phyloP scores from a whole-genome alignment of 306 rosid species.

The Trifolium pratense region DNA sequence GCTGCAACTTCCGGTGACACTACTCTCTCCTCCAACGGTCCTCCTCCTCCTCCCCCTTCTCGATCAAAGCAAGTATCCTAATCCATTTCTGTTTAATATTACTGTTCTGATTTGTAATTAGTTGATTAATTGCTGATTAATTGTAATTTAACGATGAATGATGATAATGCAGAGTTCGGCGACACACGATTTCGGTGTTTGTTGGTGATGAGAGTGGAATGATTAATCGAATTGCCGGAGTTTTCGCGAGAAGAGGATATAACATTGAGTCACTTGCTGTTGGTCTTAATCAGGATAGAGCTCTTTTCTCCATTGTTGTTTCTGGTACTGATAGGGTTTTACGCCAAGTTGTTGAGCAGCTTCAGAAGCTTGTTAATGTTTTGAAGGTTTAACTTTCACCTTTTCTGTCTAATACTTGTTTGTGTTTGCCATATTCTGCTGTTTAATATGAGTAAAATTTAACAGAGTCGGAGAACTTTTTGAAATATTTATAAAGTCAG shows the following conservation, averaged over 20 bases:
- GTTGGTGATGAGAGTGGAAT: constrained; percentile 91
- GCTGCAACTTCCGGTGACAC: constrained; percentile 37
- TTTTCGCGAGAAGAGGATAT: constrained; percentile 79
- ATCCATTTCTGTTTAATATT: neutral
- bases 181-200: constrained; percentile 83
- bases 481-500: too few relatives aligned
- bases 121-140: neutral
- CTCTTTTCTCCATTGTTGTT: constrained; percentile 79
- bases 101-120: constrained; percentile 7
- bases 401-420: too few relatives aligned
- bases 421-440: too few relatives aligned
- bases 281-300: constrained; percentile 77
- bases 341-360: constrained; percentile 78
- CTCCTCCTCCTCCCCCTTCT: constrained; percentile 43
- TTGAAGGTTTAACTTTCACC: constrained; percentile 36
- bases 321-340: constrained; percentile 67
- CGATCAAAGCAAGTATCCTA: constrained; percentile 49
- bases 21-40: constrained; percentile 39
- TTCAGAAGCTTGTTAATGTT: constrained; percentile 79
- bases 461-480: too few relatives aligned
- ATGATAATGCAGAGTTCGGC: constrained; percentile 53
- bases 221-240: constrained; percentile 84
- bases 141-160: neutral
- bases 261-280: constrained; percentile 87
- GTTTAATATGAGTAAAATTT: too few relatives aligned